Evolutionary conservation across 2,329 filamentous ascomycete genomes (phyloP), one percentile per base, ranked within the genome.

Genomic region (Scedosporium dehoogii): DNA sequence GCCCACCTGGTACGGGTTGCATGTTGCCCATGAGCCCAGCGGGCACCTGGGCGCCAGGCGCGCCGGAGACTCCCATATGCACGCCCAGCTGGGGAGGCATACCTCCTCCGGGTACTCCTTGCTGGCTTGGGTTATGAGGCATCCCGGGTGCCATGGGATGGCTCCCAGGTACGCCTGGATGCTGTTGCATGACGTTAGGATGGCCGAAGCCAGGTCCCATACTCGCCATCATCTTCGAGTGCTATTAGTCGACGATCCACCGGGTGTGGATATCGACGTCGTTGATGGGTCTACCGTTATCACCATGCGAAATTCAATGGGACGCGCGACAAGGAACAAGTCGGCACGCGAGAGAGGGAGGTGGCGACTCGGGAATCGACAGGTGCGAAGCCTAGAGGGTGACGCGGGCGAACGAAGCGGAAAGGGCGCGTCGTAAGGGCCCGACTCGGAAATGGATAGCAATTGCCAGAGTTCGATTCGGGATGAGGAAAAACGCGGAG

Each of bases 21-120:
- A 92, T 90, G 63, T 83, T 86, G 66, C 78, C 83, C 88, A 92
- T 91, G 81, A 92, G 84, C 63, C 85, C 84, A 69, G 89, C 87
- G 71, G 85, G 90, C 67, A 90, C 86, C 71, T 90, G 88, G 65
- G 83, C 84, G 67, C 85, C 86, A 21, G 89, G 87, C 42, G 84
- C 88, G 14, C 62, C 62, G 63, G 89, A 89, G 29, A 88, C 88
- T 65, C 83, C 86, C 77, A 90, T 89, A 68, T 89, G 87, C 74
- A 84, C 76, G 42, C 75, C 76, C 68, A 86, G 81, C 73, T 90
- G 88, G 72, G 89, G 88, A 67, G 83, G 83, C 73, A 88, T 86
- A 46, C 80, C 81, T 65, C 76, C 81, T 29, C 79, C 59, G 7
- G 59, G 59, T 27, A 56, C 81, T 73, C 88, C 88, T 67, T 85